Percentiles rank a stretch among this genome's conserved stretches.
These are phyloP conservation scores for Peziza echinospora DNA, from an alignment of 495 filamentous ascomycete genomes.

Conservation along the genomic window DNA sequence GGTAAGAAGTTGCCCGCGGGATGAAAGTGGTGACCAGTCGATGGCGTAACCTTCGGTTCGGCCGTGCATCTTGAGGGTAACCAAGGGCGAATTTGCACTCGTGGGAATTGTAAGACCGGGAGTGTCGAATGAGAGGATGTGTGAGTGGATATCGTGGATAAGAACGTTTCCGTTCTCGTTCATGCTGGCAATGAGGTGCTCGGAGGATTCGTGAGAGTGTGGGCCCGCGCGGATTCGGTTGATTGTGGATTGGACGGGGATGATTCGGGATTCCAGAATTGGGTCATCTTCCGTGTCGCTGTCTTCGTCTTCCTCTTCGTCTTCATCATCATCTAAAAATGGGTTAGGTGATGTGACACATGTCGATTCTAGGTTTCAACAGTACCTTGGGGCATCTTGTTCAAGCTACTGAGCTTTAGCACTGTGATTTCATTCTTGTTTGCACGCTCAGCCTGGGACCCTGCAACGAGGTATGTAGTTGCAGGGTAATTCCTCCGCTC, in stretches of 20 bases:
- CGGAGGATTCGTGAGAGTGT: constrained; percentile 48
- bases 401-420: constrained; percentile 80
- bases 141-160: constrained; percentile 80
- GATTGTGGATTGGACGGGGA: constrained; percentile 63
- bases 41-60: constrained; percentile 83
- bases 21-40: constrained; percentile 80
- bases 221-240: constrained; percentile 59
- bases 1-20: constrained; percentile 67
- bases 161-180: constrained; percentile 67
- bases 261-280: constrained; percentile 77
- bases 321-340: constrained; percentile 39
- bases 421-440: constrained; percentile 85
- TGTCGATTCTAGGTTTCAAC: too few relatives aligned
- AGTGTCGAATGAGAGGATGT: constrained; percentile 67
- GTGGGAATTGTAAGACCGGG: constrained; percentile 62
- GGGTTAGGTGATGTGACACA: background rate
- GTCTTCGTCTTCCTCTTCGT: constrained; percentile 26
- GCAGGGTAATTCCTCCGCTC: constrained; percentile 77
- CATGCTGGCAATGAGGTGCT: constrained; percentile 71
- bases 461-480: constrained; percentile 79
- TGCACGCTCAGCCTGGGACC: constrained; percentile 72
- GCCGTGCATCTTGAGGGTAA: constrained; percentile 62
- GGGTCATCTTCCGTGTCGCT: constrained; percentile 23
- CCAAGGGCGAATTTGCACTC: constrained; percentile 63
- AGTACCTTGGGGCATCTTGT: constrained; percentile 51